Base-by-base conservation (phyloP, 345 rosid species). In the Bruguiera sexangula region DNA sequence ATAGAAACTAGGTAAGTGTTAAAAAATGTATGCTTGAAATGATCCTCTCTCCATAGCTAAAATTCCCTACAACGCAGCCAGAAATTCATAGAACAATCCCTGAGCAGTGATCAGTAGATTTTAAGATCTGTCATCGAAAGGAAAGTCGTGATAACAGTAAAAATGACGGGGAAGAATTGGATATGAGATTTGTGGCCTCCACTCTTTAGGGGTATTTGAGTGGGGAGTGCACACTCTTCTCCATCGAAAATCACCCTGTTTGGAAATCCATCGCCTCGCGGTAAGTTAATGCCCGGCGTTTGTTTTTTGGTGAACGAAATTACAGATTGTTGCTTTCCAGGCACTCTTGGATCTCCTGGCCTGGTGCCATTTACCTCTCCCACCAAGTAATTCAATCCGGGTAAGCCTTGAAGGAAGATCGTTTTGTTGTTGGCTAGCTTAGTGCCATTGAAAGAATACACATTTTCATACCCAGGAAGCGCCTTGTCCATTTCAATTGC, bases 261-360 rank as follows among this genome's bases (percentile, higher is more conserved):
- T 0, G 97, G 99, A 56, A 96, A 96, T 6, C 97, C 97, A 34
- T 92, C 89, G 0, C 99, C 98, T 6, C 34, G 46, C 0, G 27
- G 62, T n/a, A 96, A 70, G 55, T 88, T 77, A 20, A 92, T 80
- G 6, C 79, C 73, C 0, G 81, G 77, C 8, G 82, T 82, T 4
- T 64, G 39, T 26, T 85, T 85, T 82, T 96, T 96, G 0, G 65
- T 70, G 69, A 96, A 96, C 4, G 99, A 88, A 48, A 96, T 73
- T 21, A 90, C 93, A 19, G 99, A 86, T 56, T 96, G 99, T 73
- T 90, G 97, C 78, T 96, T 96, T 16, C 98, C 99, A 0, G 98
- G 93, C 32, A 90, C 82, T 68, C 77, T 68, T 0, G 97, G 94
- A 60, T 84, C 88, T 21, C 48, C 55, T 7, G 82, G 76, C 60